These are phyloP conservation scores for Colletotrichum sp. DNA, from an alignment of 2,329 filamentous ascomycete genomes.

Conservation along the genomic window DNA sequence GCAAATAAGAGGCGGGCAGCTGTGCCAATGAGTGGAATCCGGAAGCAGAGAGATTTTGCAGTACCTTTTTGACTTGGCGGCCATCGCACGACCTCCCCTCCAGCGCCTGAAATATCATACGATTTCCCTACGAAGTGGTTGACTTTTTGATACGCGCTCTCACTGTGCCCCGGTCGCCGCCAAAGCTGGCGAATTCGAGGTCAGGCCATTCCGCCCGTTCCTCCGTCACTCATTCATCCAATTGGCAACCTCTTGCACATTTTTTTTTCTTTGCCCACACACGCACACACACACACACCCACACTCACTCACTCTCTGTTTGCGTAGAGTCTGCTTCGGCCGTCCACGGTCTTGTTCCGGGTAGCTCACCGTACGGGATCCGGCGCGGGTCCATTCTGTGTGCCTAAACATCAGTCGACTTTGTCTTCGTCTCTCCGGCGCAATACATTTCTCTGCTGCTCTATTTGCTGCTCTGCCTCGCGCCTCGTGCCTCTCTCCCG, in stretches of 20 bases:
- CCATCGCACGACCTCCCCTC: slow-evolving; percentile 31
- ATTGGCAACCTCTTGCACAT: slow-evolving; percentile 5
- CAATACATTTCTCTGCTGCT: not conserved
- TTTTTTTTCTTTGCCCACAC: not conserved
- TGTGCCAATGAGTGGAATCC: not conserved
- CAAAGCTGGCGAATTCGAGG: slow-evolving; percentile 21
- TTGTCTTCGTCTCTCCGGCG: not conserved
- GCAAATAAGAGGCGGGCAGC: not conserved
- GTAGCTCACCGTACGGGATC: slow-evolving; percentile 9
- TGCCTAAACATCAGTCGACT: slow-evolving; percentile 11
- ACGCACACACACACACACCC: not conserved
- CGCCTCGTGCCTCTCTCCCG: not conserved
- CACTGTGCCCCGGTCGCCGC: slow-evolving; percentile 19
- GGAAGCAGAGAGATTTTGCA: not conserved
- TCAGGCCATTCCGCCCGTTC: slow-evolving; percentile 23
- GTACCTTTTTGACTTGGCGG: slow-evolving; percentile 4
- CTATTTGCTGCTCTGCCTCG: not conserved
- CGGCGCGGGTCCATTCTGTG: slow-evolving; percentile 8
- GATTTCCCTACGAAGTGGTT: slow-evolving; percentile 29
- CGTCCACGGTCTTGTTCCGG: slow-evolving; percentile 7
- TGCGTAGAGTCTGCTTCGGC: not conserved
- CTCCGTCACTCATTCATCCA: not conserved
- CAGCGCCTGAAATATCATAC: slow-evolving; percentile 44
- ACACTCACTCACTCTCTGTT: not conserved
- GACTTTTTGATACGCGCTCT: slow-evolving; percentile 21